Conservation (phyloP, 2,329 filamentous ascomycete species). For the Epicoccum sorghinum region DNA sequence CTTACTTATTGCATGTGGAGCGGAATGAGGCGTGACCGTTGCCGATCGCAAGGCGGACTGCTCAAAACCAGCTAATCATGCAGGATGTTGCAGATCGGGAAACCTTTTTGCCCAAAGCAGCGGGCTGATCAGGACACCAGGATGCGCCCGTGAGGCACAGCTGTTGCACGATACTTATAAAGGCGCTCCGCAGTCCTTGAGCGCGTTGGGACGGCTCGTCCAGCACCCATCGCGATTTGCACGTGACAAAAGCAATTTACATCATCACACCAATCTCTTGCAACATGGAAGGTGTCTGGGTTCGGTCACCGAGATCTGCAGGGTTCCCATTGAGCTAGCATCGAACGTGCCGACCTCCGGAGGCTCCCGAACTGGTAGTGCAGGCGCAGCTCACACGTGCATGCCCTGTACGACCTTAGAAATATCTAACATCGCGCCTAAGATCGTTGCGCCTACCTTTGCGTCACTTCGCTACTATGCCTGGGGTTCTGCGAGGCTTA, state of each 20-base stretch:
- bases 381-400: too few relatives aligned
- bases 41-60: conserved; percentile 2
- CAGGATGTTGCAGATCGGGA: background rate
- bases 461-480: background rate
- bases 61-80: background rate
- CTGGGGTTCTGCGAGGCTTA: too few relatives aligned
- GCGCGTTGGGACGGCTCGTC: background rate
- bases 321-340: background rate
- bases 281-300: background rate
- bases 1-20: conserved; percentile 8
- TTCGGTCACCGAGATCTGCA: conserved; percentile 2
- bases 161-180: background rate
- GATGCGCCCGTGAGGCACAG: background rate
- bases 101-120: background rate
- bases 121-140: background rate
- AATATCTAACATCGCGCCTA: too few relatives aligned
- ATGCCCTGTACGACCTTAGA: too few relatives aligned
- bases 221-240: background rate
- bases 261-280: background rate
- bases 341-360: too few relatives aligned
- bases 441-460: background rate
- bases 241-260: background rate
- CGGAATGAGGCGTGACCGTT: background rate
- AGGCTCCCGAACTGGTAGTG: too few relatives aligned
- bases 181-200: background rate